Percentiles rank a stretch among this genome's conserved stretches.
These are phyloP conservation scores for Helicostylum pulchrum DNA, from an alignment of 192 early-diverging fungal genomes.

Conservation along the genomic window DNA sequence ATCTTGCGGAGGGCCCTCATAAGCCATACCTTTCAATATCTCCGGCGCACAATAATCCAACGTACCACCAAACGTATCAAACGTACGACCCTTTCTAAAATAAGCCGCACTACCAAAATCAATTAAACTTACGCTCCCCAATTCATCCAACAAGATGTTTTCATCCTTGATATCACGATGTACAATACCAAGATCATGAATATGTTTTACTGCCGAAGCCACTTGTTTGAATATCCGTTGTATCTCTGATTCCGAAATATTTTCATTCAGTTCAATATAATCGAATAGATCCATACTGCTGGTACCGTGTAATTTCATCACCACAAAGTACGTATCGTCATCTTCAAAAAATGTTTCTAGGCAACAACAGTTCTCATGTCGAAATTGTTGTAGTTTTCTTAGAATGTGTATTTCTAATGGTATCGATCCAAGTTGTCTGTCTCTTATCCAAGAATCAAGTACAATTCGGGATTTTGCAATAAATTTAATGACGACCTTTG, in stretches of 20 bases:
- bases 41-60: constrained; percentile 77
- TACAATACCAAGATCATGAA: constrained; percentile 59
- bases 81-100: constrained; percentile 48
- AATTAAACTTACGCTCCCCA: constrained; percentile 63
- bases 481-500: constrained; percentile 63
- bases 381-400: constrained; percentile 43
- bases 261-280: constrained; percentile 39
- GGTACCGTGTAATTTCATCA: constrained; percentile 53
- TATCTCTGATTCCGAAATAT: constrained; percentile 31
- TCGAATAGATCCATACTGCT: constrained; percentile 45
- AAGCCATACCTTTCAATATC: constrained; percentile 77
- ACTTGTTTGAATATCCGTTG: constrained; percentile 38
- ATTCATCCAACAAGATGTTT: constrained; percentile 69
- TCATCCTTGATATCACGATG: constrained; percentile 84
- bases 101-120: constrained; percentile 83
- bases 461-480: constrained; percentile 62
- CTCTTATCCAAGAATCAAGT: constrained; percentile 61
- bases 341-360: constrained; percentile 68
- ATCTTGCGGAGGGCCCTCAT: constrained; percentile 82
- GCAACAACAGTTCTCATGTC: constrained; percentile 45
- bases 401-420: constrained; percentile 75
- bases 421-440: constrained; percentile 52
- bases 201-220: constrained; percentile 33
- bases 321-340: constrained; percentile 57
- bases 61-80: constrained; percentile 77